Conservation (phyloP, 2,329 filamentous ascomycete species). For the Hortaea werneckii region DNA sequence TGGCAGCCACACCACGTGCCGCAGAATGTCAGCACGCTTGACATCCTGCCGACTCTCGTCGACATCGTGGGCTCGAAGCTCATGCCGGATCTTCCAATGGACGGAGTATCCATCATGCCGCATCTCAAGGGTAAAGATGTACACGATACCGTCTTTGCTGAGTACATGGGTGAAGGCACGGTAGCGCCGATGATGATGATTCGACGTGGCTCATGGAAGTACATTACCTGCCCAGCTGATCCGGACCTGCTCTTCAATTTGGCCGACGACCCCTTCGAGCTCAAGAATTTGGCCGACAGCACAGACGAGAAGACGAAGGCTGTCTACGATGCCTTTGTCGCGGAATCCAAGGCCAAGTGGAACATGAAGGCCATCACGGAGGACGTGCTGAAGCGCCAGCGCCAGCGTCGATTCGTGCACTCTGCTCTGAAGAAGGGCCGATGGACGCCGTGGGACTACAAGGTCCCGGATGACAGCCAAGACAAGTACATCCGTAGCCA, state of each 20-base stretch:
- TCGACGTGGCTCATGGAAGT: slow-evolving; percentile 80
- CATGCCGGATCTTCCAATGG: slow-evolving; percentile 65
- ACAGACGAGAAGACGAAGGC: slow-evolving; percentile 29
- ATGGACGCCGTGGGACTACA: slow-evolving; percentile 77
- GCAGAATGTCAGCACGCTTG: slow-evolving; percentile 82
- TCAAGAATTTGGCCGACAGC: slow-evolving; percentile 55
- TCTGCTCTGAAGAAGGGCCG: slow-evolving; percentile 64
- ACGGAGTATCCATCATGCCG: slow-evolving; percentile 72
- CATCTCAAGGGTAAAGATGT: slow-evolving; percentile 58
- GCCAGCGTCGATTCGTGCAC: slow-evolving; percentile 69
- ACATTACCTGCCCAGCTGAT: slow-evolving; percentile 74
- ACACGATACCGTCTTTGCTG: slow-evolving; percentile 81
- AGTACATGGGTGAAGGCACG: slow-evolving; percentile 91
- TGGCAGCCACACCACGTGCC: slow-evolving; percentile 67
- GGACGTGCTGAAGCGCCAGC: slow-evolving; percentile 66
- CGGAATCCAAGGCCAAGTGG: slow-evolving; percentile 68
- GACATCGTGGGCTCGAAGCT: slow-evolving; percentile 67
- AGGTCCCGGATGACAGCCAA: slow-evolving; percentile 56
- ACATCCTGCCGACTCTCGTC: slow-evolving; percentile 80
- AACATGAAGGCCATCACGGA: slow-evolving; percentile 68
- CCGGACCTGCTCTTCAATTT: slow-evolving; percentile 79
- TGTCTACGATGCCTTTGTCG: slow-evolving; percentile 51
- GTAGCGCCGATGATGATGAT: slow-evolving; percentile 91
- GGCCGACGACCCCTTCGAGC: slow-evolving; percentile 61
- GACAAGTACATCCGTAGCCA: slow-evolving; percentile 74